Percentiles rank a stretch among this genome's conserved stretches.
Evolutionary conservation across 2,329 filamentous ascomycete species (phyloP).

Genomic region (Xylariomycetidae sp.): DNA sequence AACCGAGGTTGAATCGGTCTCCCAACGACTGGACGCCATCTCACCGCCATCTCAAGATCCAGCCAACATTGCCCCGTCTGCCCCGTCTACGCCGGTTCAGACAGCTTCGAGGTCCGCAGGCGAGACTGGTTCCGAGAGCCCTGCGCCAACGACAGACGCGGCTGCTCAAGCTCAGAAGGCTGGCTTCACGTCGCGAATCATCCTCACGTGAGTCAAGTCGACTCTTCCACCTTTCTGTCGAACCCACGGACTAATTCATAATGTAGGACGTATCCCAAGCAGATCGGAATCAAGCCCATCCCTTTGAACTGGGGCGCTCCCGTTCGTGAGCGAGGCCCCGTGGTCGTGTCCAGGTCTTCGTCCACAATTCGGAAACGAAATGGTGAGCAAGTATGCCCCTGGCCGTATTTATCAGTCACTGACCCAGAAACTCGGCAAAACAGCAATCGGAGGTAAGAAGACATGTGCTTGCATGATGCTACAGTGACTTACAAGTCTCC

Average conservation of each 20-base stretch:
- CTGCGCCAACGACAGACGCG: slow-evolving; percentile 17
- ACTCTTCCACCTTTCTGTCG: no score
- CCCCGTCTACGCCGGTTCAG: slow-evolving; percentile 10
- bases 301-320: slow-evolving; percentile 80
- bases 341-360: slow-evolving; percentile 73
- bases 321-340: slow-evolving; percentile 74
- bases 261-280: slow-evolving; percentile 76
- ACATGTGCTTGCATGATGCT: no score
- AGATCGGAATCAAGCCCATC: slow-evolving; percentile 89
- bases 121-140: slow-evolving; percentile 13
- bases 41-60: slow-evolving; percentile 15
- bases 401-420: neutral
- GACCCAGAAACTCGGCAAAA: slow-evolving; percentile 2
- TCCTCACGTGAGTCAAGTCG: slow-evolving; percentile 40
- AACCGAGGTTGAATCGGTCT: slow-evolving; percentile 21
- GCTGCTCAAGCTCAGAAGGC: slow-evolving; percentile 32
- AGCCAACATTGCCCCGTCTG: slow-evolving; percentile 5
- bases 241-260: neutral
- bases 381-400: slow-evolving; percentile 43
- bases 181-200: slow-evolving; percentile 47
- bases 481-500: slow-evolving; percentile 7
- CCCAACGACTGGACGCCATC: slow-evolving; percentile 23
- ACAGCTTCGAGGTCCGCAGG: slow-evolving; percentile 10
- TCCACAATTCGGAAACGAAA: slow-evolving; percentile 77
- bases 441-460: slow-evolving; percentile 52